phyloP scores from a whole-genome alignment of 768 basidiomycete genomes.

The Clavaria fumosa region DNA sequence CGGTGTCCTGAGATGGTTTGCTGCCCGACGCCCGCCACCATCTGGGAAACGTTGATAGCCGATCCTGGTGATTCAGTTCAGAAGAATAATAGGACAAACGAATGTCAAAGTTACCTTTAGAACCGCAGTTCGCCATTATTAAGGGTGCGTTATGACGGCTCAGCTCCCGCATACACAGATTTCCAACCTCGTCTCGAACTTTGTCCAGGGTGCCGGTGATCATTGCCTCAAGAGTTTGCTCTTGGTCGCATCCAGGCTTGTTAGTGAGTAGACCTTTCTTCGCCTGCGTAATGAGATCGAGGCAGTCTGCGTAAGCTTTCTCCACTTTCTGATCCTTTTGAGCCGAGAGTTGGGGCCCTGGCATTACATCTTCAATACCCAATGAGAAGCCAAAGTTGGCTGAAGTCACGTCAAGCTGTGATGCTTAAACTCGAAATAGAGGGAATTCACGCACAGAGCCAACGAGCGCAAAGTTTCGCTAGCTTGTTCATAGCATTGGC shows the following conservation, averaged over 20 bases:
- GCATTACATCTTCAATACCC: constrained; percentile 97
- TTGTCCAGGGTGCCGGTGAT: constrained; percentile 89
- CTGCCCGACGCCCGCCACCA: constrained; percentile 99
- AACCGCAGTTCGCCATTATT: constrained; percentile 99
- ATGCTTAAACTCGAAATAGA: background rate
- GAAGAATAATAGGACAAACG: background rate
- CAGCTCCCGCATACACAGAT: constrained; percentile 97
- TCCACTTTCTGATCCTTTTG: constrained; percentile 82
- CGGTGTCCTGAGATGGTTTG: constrained; percentile 97
- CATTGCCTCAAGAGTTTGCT: constrained; percentile 91
- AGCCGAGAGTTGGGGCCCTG: constrained; percentile 64
- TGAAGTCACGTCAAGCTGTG: constrained; percentile 19
- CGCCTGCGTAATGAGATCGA: constrained; percentile 74
- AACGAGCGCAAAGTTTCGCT: constrained; percentile 91
- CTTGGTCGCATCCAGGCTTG: constrained; percentile 94
- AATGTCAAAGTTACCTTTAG: constrained; percentile 56
- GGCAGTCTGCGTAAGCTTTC: constrained; percentile 77
- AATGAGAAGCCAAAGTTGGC: constrained; percentile 96
- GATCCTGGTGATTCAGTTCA: constrained; percentile 39
- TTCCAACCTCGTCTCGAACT: constrained; percentile 90
- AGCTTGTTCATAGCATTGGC: constrained; percentile 91
- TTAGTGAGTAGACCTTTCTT: constrained; percentile 89
- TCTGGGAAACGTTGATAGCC: constrained; percentile 97
- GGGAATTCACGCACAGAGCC: constrained; percentile 45
- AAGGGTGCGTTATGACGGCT: constrained; percentile 92